Evolutionary conservation across 2,329 filamentous ascomycete species (phyloP).

Genomic region (Fusarium stilboides): DNA sequence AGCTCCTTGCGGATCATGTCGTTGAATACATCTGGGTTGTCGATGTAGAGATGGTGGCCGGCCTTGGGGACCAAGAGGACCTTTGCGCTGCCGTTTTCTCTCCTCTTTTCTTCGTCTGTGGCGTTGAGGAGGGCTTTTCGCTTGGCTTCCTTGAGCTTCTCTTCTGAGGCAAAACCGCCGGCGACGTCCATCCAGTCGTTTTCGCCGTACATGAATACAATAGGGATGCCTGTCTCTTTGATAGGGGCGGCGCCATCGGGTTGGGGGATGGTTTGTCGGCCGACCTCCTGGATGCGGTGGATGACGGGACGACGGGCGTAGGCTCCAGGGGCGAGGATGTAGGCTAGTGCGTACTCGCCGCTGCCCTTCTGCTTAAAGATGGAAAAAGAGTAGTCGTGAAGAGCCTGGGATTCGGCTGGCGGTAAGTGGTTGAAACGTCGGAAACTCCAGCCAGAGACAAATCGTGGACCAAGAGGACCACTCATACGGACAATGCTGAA

Average conservation of each 20-base stretch:
- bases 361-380: slow-evolving; percentile 94
- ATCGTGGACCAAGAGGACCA: slow-evolving; percentile 89
- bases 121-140: slow-evolving; percentile 72
- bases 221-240: slow-evolving; percentile 78
- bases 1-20: slow-evolving; percentile 67
- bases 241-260: slow-evolving; percentile 45
- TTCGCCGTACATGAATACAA: slow-evolving; percentile 97
- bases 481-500: slow-evolving; percentile 92
- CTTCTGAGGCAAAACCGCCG: slow-evolving; percentile 84
- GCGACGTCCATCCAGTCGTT: slow-evolving; percentile 99
- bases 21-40: slow-evolving; percentile 73
- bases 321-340: slow-evolving; percentile 93
- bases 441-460: slow-evolving; percentile 95
- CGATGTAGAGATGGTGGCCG: slow-evolving; percentile 73
- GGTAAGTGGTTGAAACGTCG: slow-evolving; percentile 93
- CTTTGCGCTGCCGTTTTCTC: slow-evolving; percentile 85
- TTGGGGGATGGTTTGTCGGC: slow-evolving; percentile 73
- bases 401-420: slow-evolving; percentile 80
- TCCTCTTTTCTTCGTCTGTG: slow-evolving; percentile 76
- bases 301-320: slow-evolving; percentile 92
- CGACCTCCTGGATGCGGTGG: slow-evolving; percentile 87
- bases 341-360: slow-evolving; percentile 93
- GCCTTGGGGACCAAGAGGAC: slow-evolving; percentile 81
- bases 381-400: slow-evolving; percentile 95
- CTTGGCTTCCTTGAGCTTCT: slow-evolving; percentile 81